A percentile compares a stretch with the other conserved stretches of the same genome.
Conservation (phyloP, 352 stramenopile genomes). For the Phytopythium litorale region DNA sequence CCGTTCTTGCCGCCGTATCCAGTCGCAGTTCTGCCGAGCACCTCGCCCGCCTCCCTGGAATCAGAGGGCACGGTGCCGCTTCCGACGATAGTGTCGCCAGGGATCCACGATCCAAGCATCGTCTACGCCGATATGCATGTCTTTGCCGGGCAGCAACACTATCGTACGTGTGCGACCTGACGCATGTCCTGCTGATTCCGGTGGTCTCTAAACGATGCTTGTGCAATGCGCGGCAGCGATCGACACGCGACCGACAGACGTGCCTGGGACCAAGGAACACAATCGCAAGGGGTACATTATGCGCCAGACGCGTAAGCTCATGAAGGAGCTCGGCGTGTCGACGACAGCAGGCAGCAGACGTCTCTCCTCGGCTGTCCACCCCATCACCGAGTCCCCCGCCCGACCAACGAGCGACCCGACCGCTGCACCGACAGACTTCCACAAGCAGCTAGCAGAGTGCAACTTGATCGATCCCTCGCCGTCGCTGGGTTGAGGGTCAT, state of each 20-base stretch:
- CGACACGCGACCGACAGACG: neutral
- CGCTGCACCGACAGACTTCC: neutral
- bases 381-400: neutral
- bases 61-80: neutral
- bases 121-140: neutral
- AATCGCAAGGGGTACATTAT: constrained; percentile 71
- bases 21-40: constrained; percentile 30
- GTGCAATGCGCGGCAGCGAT: constrained; percentile 6
- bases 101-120: neutral
- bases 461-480: neutral
- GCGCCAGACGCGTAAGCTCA: constrained; percentile 49
- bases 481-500: neutral
- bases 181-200: neutral
- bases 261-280: constrained; percentile 49
- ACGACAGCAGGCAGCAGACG: constrained; percentile 11
- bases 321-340: constrained; percentile 18
- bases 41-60: neutral
- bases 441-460: neutral
- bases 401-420: constrained; percentile 28
- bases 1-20: constrained; percentile 63
- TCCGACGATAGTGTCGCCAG: neutral
- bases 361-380: constrained; percentile 14
- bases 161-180: neutral
- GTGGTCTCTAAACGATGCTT: neutral
- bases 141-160: neutral